Evolutionary conservation across 805 yeast species (phyloP).

Genomic region (Yamadazyma scolyti): DNA sequence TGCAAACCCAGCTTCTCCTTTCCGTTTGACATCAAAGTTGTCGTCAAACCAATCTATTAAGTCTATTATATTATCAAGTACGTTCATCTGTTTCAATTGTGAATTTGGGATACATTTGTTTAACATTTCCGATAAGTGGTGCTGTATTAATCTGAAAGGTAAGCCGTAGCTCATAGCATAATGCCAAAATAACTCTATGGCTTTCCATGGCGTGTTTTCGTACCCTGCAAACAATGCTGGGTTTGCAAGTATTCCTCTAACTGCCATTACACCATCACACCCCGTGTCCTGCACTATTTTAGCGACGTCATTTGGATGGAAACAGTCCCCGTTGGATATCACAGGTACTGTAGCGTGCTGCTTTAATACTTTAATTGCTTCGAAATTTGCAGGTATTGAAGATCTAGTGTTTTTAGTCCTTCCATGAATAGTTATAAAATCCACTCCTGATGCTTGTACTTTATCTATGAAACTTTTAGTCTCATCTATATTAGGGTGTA

Average conservation of each 20-base stretch:
- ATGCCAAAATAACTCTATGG: constrained; percentile 80
- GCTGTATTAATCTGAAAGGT: constrained; percentile 81
- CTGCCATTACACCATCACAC: constrained; percentile 94
- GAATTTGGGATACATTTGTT: constrained; percentile 42
- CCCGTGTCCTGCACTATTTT: constrained; percentile 63
- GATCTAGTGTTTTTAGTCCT: constrained; percentile 83
- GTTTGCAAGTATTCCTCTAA: constrained; percentile 78
- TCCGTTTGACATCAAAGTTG: constrained; percentile 61
- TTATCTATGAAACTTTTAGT: constrained; percentile 69
- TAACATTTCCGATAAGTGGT: constrained; percentile 86
- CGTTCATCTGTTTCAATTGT: constrained; percentile 55
- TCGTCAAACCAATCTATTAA: constrained; percentile 81
- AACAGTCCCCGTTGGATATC: constrained; percentile 98
- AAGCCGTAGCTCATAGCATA: constrained; percentile 75
- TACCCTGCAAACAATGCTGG: constrained; percentile 85
- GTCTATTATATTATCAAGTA: constrained; percentile 52
- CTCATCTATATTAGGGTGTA: constrained; percentile 70
- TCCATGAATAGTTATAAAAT: constrained; percentile 92
- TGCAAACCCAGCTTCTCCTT: constrained; percentile 71
- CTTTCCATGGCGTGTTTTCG: constrained; percentile 81
- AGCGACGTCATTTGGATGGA: constrained; percentile 58
- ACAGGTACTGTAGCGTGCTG: constrained; percentile 66
- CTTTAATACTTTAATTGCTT: constrained; percentile 69
- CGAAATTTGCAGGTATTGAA: constrained; percentile 76
- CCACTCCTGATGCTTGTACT: constrained; percentile 87